phyloP scores from a whole-genome alignment of 441 rosid species.

The Arabidopsis hybrid region DNA sequence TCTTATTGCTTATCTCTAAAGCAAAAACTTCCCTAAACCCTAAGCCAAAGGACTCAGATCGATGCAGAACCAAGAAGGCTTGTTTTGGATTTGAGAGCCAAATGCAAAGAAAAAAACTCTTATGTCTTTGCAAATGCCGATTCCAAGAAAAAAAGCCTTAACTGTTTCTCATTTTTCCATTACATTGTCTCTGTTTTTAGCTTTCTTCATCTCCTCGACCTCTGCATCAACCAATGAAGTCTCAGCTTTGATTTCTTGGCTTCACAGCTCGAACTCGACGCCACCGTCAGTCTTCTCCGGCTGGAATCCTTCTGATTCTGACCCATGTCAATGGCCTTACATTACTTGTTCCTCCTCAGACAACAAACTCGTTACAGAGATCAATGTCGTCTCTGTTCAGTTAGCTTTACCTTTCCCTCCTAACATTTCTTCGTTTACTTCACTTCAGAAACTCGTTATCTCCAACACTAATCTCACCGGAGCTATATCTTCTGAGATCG shows the following conservation, averaged over 20 bases:
- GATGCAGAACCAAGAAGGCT: slow-evolving; percentile 62
- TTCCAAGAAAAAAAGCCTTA: slow-evolving; percentile 64
- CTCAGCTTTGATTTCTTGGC: slow-evolving; percentile 59
- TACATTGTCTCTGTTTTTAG: slow-evolving; percentile 47
- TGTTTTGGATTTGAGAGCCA: slow-evolving; percentile 68
- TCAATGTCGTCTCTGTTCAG: slow-evolving; percentile 58
- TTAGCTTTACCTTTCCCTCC: slow-evolving; percentile 67
- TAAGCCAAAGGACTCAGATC: slow-evolving; percentile 51
- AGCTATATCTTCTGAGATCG: slow-evolving; percentile 52
- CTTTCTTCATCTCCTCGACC: slow-evolving; percentile 40
- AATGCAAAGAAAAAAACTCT: slow-evolving; percentile 24
- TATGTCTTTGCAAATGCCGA: slow-evolving; percentile 56
- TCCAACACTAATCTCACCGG: slow-evolving; percentile 70
- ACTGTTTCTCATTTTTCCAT: slow-evolving; percentile 45
- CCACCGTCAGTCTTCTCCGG: slow-evolving; percentile 52
- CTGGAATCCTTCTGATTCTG: slow-evolving; percentile 65
- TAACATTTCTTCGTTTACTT: slow-evolving; percentile 55
- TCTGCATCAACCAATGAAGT: slow-evolving; percentile 59
- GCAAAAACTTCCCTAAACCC: slow-evolving; percentile 43
- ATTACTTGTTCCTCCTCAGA: slow-evolving; percentile 57
- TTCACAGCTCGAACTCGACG: slow-evolving; percentile 51
- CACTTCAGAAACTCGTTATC: slow-evolving; percentile 59
- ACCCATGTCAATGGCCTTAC: slow-evolving; percentile 73
- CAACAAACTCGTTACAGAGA: slow-evolving; percentile 56
- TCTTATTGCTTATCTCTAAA: slow-evolving; percentile 60